Conservation (phyloP, 1,284 basidiomycete species). For the Cutaneotrichosporon cutaneum region DNA sequence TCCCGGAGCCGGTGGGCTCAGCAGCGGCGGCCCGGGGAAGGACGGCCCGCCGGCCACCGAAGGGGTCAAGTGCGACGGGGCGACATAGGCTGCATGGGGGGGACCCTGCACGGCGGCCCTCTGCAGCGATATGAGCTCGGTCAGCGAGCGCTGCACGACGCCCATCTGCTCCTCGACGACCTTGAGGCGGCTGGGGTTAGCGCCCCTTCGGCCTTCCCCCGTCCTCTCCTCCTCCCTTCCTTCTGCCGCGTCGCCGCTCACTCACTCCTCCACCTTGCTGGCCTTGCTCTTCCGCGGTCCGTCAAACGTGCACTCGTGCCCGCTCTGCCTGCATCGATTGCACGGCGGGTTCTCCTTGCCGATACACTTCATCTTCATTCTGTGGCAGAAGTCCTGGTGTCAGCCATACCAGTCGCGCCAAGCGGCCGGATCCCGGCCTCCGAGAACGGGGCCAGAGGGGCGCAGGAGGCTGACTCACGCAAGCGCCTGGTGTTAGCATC, state of each 20-base stretch:
- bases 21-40: neutral
- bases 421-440: no score
- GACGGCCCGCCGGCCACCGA: neutral
- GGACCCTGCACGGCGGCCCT: conserved; percentile 51
- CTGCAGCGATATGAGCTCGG: conserved; percentile 64
- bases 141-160: conserved; percentile 70
- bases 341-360: conserved; percentile 72
- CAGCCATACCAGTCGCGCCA: neutral
- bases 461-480: conserved; percentile 3
- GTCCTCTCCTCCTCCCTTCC: neutral
- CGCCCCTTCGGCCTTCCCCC: neutral
- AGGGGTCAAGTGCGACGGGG: conserved; percentile 33
- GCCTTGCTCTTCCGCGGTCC: conserved; percentile 75
- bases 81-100: conserved; percentile 37
- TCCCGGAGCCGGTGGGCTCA: neutral
- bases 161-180: conserved; percentile 78
- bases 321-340: conserved; percentile 53
- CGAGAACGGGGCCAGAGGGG: neutral
- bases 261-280: conserved; percentile 75
- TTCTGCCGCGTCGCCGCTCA: conserved; percentile 18
- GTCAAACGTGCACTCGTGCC: conserved; percentile 82
- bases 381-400: conserved; percentile 15
- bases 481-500: conserved; percentile 10
- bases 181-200: conserved; percentile 68
- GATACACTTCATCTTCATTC: conserved; percentile 59